These are phyloP conservation scores for Micractinium sp. DNA, from an alignment of 139 green algal genomes.

Conservation along the genomic window DNA sequence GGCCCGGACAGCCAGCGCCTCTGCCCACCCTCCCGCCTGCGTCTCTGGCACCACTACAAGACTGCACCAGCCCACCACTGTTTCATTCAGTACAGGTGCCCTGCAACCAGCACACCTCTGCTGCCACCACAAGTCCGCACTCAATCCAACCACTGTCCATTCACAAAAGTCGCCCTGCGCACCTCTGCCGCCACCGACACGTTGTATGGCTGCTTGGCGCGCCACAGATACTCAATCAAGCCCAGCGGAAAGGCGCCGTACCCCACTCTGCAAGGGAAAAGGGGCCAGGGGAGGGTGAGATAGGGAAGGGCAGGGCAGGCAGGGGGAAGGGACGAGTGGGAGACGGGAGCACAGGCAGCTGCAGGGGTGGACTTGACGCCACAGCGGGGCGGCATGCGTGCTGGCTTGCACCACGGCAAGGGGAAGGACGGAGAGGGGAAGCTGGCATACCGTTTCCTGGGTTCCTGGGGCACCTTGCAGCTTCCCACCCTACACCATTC, in stretches of 20 bases:
- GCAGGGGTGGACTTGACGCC: no score
- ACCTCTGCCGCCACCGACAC: conserved; percentile 93
- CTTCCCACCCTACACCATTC: no score
- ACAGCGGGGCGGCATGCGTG: no score
- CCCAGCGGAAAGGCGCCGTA: conserved; percentile 75
- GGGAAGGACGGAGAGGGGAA: no score
- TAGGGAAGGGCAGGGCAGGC: neutral
- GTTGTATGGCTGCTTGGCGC: conserved; percentile 99
- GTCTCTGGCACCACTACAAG: neutral
- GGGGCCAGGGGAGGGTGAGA: neutral
- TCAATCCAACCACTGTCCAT: neutral
- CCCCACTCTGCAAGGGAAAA: conserved; percentile 47
- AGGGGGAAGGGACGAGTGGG: neutral
- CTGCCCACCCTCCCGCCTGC: no score
- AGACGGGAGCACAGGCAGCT: no score
- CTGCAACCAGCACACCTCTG: no score
- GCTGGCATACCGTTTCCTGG: no score
- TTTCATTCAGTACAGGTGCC: neutral
- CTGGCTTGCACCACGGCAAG: no score
- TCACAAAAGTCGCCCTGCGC: neutral
- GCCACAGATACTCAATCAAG: conserved; percentile 93
- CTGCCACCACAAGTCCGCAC: no score
- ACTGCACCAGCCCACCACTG: neutral
- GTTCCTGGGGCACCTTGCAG: no score
- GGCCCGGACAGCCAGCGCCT: no score